These are phyloP conservation scores for Ophiognomonia clavigignenti-juglandacearum DNA, from an alignment of 2,329 filamentous ascomycete species.

Conservation along the genomic window DNA sequence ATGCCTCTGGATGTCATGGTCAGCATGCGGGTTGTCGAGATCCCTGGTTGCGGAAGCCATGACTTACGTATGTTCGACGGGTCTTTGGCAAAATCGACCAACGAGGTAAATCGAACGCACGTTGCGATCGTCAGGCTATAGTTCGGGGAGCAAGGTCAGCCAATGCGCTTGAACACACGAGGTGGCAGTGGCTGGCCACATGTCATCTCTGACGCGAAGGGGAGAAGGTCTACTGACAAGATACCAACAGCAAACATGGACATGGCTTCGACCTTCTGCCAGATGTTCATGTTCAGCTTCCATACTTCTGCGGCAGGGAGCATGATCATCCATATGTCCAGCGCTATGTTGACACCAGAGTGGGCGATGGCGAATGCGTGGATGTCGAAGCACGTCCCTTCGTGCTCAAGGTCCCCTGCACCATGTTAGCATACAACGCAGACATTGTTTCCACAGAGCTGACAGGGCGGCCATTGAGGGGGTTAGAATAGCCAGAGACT, in stretches of 20 bases:
- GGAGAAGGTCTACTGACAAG: constrained; percentile 3
- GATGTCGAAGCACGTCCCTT: constrained; percentile 26
- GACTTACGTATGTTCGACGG: not conserved
- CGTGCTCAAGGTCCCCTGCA: constrained; percentile 23
- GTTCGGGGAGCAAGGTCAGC: too few species aligned
- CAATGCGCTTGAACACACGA: too few species aligned
- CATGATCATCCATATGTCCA: constrained; percentile 33
- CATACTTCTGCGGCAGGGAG: constrained; percentile 35
- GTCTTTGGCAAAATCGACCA: not conserved
- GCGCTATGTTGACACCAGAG: constrained; percentile 34
- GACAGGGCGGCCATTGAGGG: too few species aligned
- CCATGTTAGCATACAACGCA: not conserved
- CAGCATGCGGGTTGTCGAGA: too few species aligned
- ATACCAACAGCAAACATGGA: constrained; percentile 33
- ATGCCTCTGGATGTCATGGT: not conserved
- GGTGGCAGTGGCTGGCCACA: too few species aligned
- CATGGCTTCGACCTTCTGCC: constrained; percentile 32
- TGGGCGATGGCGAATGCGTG: constrained; percentile 30
- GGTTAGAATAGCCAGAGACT: too few species aligned
- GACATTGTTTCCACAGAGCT: too few species aligned
- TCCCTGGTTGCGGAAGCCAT: too few species aligned
- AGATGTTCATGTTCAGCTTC: constrained; percentile 32
- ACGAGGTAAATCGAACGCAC: not conserved
- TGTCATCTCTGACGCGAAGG: too few species aligned
- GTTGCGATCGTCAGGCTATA: constrained; percentile 2